Conservation (phyloP, 2,329 filamentous ascomycete species). For the Zasmidium cellare region DNA sequence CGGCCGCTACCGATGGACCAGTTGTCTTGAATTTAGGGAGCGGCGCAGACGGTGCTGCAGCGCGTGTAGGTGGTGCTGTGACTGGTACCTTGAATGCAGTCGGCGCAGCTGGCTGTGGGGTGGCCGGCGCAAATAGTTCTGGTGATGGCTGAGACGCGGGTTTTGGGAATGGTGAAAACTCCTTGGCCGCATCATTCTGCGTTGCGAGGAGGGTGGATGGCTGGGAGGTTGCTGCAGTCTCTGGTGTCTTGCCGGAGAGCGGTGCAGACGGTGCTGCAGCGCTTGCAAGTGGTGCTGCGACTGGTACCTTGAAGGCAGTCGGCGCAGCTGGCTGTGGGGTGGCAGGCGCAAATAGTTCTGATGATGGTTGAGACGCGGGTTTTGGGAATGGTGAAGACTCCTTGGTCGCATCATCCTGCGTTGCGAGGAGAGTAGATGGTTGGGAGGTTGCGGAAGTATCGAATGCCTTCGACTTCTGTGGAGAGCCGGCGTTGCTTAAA, state of each 20-base stretch:
- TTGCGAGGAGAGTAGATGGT: slow-evolving; percentile 8
- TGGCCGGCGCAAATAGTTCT: slow-evolving; percentile 9
- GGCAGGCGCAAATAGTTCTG: slow-evolving; percentile 12
- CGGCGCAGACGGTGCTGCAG: background rate
- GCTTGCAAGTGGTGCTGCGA: slow-evolving; percentile 14
- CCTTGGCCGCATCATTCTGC: slow-evolving; percentile 3
- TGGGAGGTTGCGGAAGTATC: slow-evolving; percentile 15
- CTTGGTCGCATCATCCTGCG: slow-evolving; percentile 5
- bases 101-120: slow-evolving; percentile 8
- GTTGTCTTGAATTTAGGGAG: background rate
- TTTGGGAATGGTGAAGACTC: slow-evolving; percentile 12
- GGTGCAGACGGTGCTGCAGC: slow-evolving; percentile 3
- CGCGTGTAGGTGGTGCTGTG: slow-evolving; percentile 14
- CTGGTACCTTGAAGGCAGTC: slow-evolving; percentile 14
- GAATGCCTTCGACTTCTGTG: slow-evolving; percentile 11
- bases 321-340: slow-evolving; percentile 7
- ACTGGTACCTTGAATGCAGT: slow-evolving; percentile 14
- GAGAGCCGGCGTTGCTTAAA: slow-evolving; percentile 1
- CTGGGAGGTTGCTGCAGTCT: slow-evolving; percentile 14
- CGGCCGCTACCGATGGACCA: background rate
- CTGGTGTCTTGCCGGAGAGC: slow-evolving; percentile 11
- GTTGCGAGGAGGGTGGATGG: slow-evolving; percentile 9
- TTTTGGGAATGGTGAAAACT: slow-evolving; percentile 12
- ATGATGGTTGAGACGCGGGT: slow-evolving; percentile 1
- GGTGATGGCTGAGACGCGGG: slow-evolving; percentile 4